A percentile compares a stretch with the other conserved stretches of the same genome.
phyloP scores from a whole-genome alignment of 768 basidiomycete genomes.

The Tubosaeta sp. region DNA sequence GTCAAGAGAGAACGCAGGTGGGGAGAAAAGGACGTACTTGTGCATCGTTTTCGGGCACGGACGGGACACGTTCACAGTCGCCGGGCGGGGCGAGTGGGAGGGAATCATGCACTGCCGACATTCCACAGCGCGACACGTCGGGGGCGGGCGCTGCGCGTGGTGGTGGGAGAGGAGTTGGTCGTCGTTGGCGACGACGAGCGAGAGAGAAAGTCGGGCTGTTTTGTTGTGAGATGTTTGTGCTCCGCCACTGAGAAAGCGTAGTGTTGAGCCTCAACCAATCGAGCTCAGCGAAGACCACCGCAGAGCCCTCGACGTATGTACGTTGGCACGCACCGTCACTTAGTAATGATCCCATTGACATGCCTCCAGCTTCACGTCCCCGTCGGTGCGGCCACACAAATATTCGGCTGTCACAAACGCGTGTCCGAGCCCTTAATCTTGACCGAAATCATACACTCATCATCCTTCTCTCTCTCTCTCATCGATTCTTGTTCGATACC shows the following conservation, averaged over 20 bases:
- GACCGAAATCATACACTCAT: constrained; percentile 30
- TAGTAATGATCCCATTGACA: constrained; percentile 21
- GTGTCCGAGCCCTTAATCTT: constrained; percentile 35
- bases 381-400: constrained; percentile 12
- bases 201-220: constrained; percentile 25
- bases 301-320: constrained; percentile 21
- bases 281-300: constrained; percentile 32
- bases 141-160: no score
- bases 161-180: constrained; percentile 19
- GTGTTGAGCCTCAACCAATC: no score
- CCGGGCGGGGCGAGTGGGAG: constrained; percentile 42
- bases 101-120: constrained; percentile 40
- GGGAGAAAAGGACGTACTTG: constrained; percentile 11
- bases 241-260: constrained; percentile 9
- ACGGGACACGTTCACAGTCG: constrained; percentile 37
- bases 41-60: constrained; percentile 23
- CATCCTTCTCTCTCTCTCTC: constrained; percentile 12
- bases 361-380: constrained; percentile 18
- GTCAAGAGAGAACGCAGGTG: not conserved
- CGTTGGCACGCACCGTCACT: constrained; percentile 20
- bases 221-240: constrained; percentile 23
- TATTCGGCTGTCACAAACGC: constrained; percentile 35
- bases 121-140: constrained; percentile 33
- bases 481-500: constrained; percentile 33
- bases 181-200: constrained; percentile 32